Conservation (phyloP, 805 yeast species). For the Ogataea siamensis region DNA sequence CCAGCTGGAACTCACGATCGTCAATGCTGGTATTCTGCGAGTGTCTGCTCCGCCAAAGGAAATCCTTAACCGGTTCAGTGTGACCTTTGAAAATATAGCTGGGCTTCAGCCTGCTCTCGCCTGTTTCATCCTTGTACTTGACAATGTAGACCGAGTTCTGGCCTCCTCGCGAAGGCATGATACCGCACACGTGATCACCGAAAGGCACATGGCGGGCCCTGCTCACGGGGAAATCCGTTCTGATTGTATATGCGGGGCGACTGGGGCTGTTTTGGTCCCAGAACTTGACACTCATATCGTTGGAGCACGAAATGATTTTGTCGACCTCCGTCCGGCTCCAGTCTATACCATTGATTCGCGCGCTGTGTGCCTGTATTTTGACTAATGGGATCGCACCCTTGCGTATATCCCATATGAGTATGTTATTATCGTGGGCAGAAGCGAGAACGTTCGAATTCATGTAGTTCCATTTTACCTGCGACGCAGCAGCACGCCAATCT, state of each 20-base stretch:
- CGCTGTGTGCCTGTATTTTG: conserved; percentile 69
- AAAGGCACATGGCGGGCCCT: conserved; percentile 87
- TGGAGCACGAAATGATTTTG: conserved; percentile 76
- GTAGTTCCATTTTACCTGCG: conserved; percentile 93
- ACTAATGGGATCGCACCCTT: conserved; percentile 75
- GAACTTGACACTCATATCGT: conserved; percentile 77
- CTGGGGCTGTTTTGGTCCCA: conserved; percentile 61
- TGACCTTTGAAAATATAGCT: conserved; percentile 74
- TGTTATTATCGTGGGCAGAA: conserved; percentile 77
- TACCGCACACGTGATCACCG: conserved; percentile 77
- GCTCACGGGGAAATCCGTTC: conserved; percentile 82
- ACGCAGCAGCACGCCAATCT: conserved; percentile 94
- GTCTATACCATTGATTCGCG: conserved; percentile 87
- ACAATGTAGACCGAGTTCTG: conserved; percentile 57
- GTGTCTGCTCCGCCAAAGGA: conserved; percentile 77
- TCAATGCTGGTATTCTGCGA: conserved; percentile 42
- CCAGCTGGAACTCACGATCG: conserved; percentile 84
- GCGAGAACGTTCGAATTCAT: conserved; percentile 75
- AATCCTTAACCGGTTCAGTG: conserved; percentile 79
- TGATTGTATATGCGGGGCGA: conserved; percentile 56
- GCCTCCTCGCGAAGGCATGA: conserved; percentile 91
- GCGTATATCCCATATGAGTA: conserved; percentile 86
- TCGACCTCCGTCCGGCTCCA: conserved; percentile 62
- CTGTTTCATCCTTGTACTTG: conserved; percentile 41
- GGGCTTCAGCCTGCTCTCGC: conserved; percentile 45